A percentile compares a stretch with the other conserved stretches of the same genome.
Conservation (phyloP, 306 rosid genomes). For the Cajanus cajan region DNA sequence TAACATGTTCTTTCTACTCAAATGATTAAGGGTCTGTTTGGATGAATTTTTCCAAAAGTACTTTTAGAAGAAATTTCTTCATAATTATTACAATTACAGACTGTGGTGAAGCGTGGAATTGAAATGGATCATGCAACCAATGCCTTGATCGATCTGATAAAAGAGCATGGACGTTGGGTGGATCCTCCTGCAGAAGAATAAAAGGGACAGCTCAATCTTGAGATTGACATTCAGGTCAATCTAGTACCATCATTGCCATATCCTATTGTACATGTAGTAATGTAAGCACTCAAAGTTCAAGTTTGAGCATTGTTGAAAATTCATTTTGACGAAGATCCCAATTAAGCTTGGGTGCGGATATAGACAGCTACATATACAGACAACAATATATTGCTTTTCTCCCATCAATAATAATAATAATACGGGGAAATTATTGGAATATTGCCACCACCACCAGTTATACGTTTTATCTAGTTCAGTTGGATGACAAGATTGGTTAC, state of each 20-base stretch:
- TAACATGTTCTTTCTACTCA: conserved; percentile 27
- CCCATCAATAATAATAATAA: neutral
- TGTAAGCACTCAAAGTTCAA: neutral
- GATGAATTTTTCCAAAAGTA: too few relatives aligned
- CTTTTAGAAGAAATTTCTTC: too few relatives aligned
- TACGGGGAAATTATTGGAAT: neutral
- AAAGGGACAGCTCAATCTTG: neutral
- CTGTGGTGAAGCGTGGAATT: conserved; percentile 87
- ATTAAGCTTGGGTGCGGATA: conserved; percentile 5
- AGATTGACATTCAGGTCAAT: neutral
- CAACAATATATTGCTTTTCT: neutral
- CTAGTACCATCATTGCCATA: neutral
- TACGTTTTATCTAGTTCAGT: neutral
- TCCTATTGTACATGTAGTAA: neutral
- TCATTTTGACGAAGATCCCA: neutral
- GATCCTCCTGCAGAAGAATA: conserved; percentile 82
- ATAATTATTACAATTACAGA: too few relatives aligned
- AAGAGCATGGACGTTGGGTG: conserved; percentile 93
- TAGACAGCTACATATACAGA: conserved; percentile 4
- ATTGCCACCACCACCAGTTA: neutral
- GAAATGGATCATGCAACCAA: conserved; percentile 92
- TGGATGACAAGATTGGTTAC: too few relatives aligned
- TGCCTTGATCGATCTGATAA: conserved; percentile 87
- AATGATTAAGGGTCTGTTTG: neutral
- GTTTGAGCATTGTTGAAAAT: conserved; percentile 23